Conservation (phyloP, 108 stramenopile genomes). For the Skeletonema costatum region DNA sequence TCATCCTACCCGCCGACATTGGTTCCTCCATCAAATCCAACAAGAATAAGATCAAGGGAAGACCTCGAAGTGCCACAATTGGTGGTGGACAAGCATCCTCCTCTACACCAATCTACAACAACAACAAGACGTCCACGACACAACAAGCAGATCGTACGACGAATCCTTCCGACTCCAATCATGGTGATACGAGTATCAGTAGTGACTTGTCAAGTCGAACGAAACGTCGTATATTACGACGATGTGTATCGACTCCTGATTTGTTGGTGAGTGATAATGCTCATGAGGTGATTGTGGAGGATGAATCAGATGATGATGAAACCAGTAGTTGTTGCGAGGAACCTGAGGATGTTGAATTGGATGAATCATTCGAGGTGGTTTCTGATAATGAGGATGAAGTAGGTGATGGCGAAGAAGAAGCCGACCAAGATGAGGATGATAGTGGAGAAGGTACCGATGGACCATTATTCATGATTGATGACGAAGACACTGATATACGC, state of each 20-base stretch:
- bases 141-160: neutral
- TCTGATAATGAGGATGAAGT: slow-evolving; percentile 9
- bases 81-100: slow-evolving; percentile 11
- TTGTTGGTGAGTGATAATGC: slow-evolving; percentile 32
- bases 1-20: slow-evolving; percentile 6
- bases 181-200: neutral
- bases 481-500: slow-evolving; percentile 1
- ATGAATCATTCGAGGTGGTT: slow-evolving; percentile 6
- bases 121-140: neutral
- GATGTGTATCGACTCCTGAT: slow-evolving; percentile 45
- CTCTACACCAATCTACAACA: neutral
- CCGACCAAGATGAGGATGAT: slow-evolving; percentile 5
- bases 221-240: slow-evolving; percentile 18
- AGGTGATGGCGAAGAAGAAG: slow-evolving; percentile 5
- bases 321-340: slow-evolving; percentile 1
- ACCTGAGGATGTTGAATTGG: slow-evolving; percentile 1
- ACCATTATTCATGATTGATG: slow-evolving; percentile 28
- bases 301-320: slow-evolving; percentile 28
- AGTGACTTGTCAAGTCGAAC: neutral
- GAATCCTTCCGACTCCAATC: neutral
- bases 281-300: slow-evolving; percentile 48
- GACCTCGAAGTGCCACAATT: slow-evolving; percentile 42
- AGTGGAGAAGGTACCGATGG: slow-evolving; percentile 2
- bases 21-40: slow-evolving; percentile 5
- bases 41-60: slow-evolving; percentile 6